Base-by-base conservation (phyloP, 345 rosid species). In the Cardiospermum halicacabum region DNA sequence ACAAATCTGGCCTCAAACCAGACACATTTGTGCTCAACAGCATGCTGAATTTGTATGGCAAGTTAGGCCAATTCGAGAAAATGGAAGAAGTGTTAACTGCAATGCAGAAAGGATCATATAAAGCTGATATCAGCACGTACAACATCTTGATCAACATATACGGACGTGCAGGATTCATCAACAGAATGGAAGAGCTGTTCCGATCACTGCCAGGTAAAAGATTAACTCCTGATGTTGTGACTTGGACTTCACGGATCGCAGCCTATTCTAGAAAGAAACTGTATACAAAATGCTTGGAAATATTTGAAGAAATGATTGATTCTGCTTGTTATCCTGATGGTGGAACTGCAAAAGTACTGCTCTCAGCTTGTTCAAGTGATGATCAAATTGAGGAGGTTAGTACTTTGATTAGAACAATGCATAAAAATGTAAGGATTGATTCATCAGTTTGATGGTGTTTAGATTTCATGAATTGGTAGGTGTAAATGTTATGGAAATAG, bases 241-340 rank as follows among this genome's bases (percentile, higher is more conserved):
- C 98, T 8, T 92, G 97, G 98, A 92, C 98, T 0, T 88, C 97
- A 3, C 78, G 96, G 53, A 67, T 86, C 0, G 93, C 90, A 7
- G 94, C 86, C 28, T 89, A 88, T 74, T 86, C 98, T 0, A 86
- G 88, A 56, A 92, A 89, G 89, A 92, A 88, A 66, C 74, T 86
- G 13, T 92, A 86, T 67, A 60, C 42, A 57, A 86, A 61, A 69
- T 92, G 96, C 70, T 42, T 92, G 50, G 86, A 92, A 66, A 80
- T 89, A 8, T 92, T 92, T 1, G 96, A 92, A 68, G 96, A 88
- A 51, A 92, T 92, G 98, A 82, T 92, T 3, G 96, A 89, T 71
- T 72, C 91, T 10, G 93, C 93, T 15, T 89, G 96, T 54, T 72
- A 74, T 31, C 97, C 97, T 0, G 96, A 92, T 55, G 96, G 91